Conservation (phyloP, 345 rosid species). For the Luvunga scandens region DNA sequence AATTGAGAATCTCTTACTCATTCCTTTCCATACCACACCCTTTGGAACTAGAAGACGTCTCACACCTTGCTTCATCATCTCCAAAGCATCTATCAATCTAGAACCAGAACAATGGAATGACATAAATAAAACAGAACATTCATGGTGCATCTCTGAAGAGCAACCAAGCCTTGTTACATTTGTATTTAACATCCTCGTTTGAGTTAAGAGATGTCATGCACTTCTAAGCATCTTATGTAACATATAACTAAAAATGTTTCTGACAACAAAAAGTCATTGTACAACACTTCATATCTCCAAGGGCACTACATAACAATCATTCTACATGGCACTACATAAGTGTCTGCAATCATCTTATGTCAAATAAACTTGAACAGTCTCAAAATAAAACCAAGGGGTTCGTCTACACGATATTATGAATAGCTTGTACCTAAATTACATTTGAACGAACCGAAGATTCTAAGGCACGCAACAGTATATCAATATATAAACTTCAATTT, state of each 20-base stretch:
- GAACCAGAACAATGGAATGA: conserved; percentile 17
- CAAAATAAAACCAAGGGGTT: not conserved
- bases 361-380: not conserved
- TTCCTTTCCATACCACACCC: conserved; percentile 79
- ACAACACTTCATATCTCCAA: not conserved
- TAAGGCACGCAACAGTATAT: not conserved
- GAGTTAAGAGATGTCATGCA: not conserved
- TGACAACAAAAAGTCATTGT: not conserved
- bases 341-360: not conserved
- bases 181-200: not conserved
- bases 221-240: not conserved
- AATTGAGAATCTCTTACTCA: conserved; percentile 94
- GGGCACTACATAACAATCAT: not conserved
- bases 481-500: not conserved
- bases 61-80: conserved; percentile 99
- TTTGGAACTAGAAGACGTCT: conserved; percentile 85
- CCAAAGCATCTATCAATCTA: conserved; percentile 92
- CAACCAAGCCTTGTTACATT: not conserved
- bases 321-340: not conserved
- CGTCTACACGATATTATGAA: not conserved
- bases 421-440: not conserved
- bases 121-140: conserved; percentile 5
- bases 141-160: not conserved
- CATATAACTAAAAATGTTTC: not conserved
- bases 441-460: not conserved